Evolutionary conservation across 148 eudicot species (phyloP).

Genomic region (Vaccinium macrocarpon): DNA sequence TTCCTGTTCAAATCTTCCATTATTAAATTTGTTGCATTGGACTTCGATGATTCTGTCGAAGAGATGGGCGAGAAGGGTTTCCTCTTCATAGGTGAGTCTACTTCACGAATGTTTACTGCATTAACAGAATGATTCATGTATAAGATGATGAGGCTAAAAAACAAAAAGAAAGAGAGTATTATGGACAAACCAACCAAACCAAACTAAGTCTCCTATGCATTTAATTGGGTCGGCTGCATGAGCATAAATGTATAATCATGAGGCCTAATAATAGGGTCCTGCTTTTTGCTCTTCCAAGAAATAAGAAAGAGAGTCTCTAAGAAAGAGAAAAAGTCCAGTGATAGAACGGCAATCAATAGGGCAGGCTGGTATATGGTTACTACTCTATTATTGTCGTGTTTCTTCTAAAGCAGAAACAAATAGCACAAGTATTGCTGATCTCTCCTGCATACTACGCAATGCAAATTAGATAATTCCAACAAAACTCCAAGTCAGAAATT

Average conservation of each 20-base stretch:
- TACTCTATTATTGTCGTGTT: not conserved
- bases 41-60: conserved; percentile 51
- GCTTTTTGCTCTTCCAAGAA: too few species aligned
- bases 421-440: not conserved
- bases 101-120: conserved; percentile 44
- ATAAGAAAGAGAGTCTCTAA: too few species aligned
- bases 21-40: conserved; percentile 37
- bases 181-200: not conserved
- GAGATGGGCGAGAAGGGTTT: conserved; percentile 81
- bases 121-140: conserved; percentile 46
- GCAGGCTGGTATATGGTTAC: not conserved
- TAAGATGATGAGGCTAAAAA: conserved; percentile 20
- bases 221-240: not conserved
- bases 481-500: not conserved
- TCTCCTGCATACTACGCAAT: not conserved
- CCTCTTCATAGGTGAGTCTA: conserved; percentile 44
- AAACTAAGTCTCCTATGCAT: not conserved
- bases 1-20: conserved; percentile 50
- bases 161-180: not conserved
- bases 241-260: not conserved
- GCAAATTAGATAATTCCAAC: not conserved
- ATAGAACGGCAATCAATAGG: too few species aligned
- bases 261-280: too few species aligned
- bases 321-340: too few species aligned
- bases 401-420: not conserved